Percentiles rank a stretch among this genome's conserved stretches.
Evolutionary conservation across 2,329 filamentous ascomycete genomes (phyloP).

Genomic region (Ascochyta viciae-villosae): DNA sequence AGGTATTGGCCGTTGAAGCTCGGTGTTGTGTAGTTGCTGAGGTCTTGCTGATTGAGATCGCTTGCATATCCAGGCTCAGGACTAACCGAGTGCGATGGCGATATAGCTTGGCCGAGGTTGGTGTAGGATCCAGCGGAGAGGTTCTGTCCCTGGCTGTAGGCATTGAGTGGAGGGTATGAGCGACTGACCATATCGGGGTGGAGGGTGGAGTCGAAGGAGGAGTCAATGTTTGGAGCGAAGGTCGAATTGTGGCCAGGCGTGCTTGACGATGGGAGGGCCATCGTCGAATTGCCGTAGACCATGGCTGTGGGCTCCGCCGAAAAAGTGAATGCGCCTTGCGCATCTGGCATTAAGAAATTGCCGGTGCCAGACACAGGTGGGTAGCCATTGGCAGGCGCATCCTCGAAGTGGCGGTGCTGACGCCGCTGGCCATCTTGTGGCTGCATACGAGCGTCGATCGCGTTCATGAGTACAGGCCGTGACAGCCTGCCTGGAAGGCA

Average conservation of each 20-base stretch:
- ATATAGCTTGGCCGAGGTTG: conserved; percentile 42
- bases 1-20: conserved; percentile 41
- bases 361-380: conserved; percentile 26
- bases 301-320: conserved; percentile 46
- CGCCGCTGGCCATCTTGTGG: conserved; percentile 43
- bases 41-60: conserved; percentile 42
- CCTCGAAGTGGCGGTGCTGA: conserved; percentile 45
- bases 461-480: conserved; percentile 33
- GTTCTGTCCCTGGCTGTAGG: conserved; percentile 34
- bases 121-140: conserved; percentile 40
- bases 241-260: conserved; percentile 37
- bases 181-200: conserved; percentile 42
- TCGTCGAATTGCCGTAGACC: conserved; percentile 42
- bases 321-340: conserved; percentile 45
- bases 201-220: conserved; percentile 47
- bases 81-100: conserved; percentile 49
- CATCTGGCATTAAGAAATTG: conserved; percentile 38
- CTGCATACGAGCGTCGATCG: conserved; percentile 43
- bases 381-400: conserved; percentile 39
- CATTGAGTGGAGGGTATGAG: conserved; percentile 40
- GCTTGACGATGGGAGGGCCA: conserved; percentile 26
- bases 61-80: conserved; percentile 45
- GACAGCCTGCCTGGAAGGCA: conserved; percentile 23
- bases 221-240: conserved; percentile 43
- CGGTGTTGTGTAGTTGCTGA: conserved; percentile 44